Conservation (phyloP, 192 early-diverging fungal species). For the Gigaspora rosea region DNA sequence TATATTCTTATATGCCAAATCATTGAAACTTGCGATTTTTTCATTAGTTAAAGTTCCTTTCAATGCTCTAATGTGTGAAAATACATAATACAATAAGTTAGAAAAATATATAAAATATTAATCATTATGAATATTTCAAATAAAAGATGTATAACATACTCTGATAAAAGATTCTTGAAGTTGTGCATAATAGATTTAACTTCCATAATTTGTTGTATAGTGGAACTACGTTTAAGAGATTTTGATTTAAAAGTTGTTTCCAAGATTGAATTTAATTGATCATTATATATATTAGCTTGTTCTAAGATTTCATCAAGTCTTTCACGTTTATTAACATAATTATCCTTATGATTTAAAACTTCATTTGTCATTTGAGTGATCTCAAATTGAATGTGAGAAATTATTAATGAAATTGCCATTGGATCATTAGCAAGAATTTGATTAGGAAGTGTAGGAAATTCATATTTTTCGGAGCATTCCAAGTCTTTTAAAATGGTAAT, state of each 20-base stretch:
- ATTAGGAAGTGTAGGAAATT: background rate
- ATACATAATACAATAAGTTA: background rate
- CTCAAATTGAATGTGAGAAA: constrained; percentile 28
- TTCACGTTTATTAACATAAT: background rate
- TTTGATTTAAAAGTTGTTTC: constrained; percentile 19
- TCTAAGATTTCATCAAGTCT: constrained; percentile 13
- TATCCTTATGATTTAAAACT: constrained; percentile 5
- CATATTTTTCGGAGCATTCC: background rate
- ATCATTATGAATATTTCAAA: background rate
- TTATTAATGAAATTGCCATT: background rate
- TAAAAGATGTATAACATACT: constrained; percentile 15
- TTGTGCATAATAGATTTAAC: background rate
- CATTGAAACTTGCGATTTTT: constrained; percentile 43
- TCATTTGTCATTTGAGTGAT: constrained; percentile 26
- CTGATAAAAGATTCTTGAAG: constrained; percentile 27
- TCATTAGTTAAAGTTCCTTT: constrained; percentile 43
- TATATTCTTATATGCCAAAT: constrained; percentile 45
- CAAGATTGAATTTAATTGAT: constrained; percentile 21
- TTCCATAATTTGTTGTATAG: constrained; percentile 25
- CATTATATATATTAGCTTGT: constrained; percentile 17
- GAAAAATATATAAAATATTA: background rate
- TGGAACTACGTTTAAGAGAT: background rate
- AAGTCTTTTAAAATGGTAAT: constrained; percentile 5
- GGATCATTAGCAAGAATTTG: constrained; percentile 1
- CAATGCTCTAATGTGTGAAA: background rate